Conservation (phyloP, 805 yeast species). For the Kuraishia ogatae region DNA sequence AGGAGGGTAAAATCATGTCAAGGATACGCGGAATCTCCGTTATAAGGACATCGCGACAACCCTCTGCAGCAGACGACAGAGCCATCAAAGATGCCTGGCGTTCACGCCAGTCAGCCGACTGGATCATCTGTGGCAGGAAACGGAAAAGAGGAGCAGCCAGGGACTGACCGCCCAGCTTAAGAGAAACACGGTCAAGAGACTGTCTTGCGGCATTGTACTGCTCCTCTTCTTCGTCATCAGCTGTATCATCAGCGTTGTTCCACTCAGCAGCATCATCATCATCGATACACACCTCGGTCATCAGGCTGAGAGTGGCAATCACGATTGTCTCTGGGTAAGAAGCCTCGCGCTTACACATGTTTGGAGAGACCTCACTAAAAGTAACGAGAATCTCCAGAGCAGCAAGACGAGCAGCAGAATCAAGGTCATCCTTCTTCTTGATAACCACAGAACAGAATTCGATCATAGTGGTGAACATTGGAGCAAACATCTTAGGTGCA, state of each 20-base stretch:
- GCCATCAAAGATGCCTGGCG: slow-evolving; percentile 98
- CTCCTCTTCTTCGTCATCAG: slow-evolving; percentile 74
- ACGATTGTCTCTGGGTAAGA: slow-evolving; percentile 67
- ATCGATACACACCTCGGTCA: slow-evolving; percentile 87
- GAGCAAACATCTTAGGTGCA: slow-evolving; percentile 91
- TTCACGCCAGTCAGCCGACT: slow-evolving; percentile 79
- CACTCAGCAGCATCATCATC: slow-evolving; percentile 90
- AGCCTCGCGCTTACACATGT: slow-evolving; percentile 82
- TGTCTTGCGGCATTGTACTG: slow-evolving; percentile 90
- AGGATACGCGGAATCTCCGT: slow-evolving; percentile 73
- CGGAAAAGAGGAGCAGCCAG: slow-evolving; percentile 83
- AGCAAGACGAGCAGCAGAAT: slow-evolving; percentile 69
- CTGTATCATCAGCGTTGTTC: slow-evolving; percentile 68
- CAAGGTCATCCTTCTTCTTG: slow-evolving; percentile 65
- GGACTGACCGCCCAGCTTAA: slow-evolving; percentile 74
- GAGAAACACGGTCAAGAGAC: slow-evolving; percentile 84
- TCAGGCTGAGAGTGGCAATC: slow-evolving; percentile 64
- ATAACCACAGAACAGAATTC: slow-evolving; percentile 81
- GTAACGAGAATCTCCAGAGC: slow-evolving; percentile 86
- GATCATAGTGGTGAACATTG: slow-evolving; percentile 83
- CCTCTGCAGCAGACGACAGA: slow-evolving; percentile 93
- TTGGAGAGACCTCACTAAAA: slow-evolving; percentile 88
- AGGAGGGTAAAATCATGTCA: slow-evolving; percentile 78
- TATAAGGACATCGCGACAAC: slow-evolving; percentile 84
- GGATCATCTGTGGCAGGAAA: slow-evolving; percentile 75